phyloP scores from a whole-genome alignment of 2,329 filamentous ascomycete species.

The Ceratocystis ficicola region DNA sequence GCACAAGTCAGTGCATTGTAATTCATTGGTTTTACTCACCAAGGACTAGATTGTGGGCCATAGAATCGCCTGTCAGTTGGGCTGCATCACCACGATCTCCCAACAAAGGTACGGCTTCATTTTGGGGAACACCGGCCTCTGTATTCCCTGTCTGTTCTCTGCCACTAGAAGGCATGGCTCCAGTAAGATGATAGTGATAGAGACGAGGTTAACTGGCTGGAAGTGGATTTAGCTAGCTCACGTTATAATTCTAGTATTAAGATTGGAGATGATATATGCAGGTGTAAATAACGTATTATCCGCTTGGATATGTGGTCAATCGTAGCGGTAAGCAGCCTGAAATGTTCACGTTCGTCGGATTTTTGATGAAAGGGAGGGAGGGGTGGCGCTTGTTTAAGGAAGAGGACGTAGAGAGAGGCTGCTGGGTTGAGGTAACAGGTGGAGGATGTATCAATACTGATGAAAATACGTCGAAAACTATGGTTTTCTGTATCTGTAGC shows the following conservation, averaged over 20 bases:
- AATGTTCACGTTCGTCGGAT: not conserved
- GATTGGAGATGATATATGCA: not conserved
- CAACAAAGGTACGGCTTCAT: slow-evolving; percentile 36
- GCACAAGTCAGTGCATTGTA: not conserved
- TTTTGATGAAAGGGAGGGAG: not conserved
- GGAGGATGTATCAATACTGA: not conserved
- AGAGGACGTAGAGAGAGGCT: not conserved
- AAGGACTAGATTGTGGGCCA: slow-evolving; percentile 59
- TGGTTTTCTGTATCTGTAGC: not conserved
- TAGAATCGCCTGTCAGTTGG: slow-evolving; percentile 50
- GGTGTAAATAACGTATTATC: not conserved
- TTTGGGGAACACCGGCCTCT: slow-evolving; percentile 24
- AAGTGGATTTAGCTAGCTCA: not conserved
- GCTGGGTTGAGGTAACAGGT: not conserved
- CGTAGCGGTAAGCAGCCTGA: not conserved
- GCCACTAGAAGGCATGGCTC: not conserved
- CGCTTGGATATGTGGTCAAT: not conserved
- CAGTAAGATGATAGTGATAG: too few relatives aligned
- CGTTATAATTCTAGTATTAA: not conserved
- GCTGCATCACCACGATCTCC: slow-evolving; percentile 56
- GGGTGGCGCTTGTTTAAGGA: not conserved
- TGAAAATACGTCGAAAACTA: not conserved
- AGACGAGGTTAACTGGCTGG: too few relatives aligned
- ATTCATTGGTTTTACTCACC: slow-evolving; percentile 40
- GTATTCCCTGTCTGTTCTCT: not conserved